Conservation (phyloP, 441 rosid species). For the Erysimum pusillum region DNA sequence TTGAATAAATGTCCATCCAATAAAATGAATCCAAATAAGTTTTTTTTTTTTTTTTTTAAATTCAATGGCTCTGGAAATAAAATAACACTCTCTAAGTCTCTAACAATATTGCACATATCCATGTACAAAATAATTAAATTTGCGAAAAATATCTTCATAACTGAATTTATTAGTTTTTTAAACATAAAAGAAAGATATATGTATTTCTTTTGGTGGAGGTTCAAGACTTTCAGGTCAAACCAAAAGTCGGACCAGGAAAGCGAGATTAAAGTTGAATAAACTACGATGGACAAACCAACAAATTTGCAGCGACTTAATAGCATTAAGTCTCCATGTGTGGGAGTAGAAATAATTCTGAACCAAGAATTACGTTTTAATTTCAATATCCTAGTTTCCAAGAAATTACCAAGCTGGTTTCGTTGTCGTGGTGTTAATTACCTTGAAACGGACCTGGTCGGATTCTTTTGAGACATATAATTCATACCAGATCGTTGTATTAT, state of each 20-base stretch:
- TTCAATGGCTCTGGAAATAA: not conserved
- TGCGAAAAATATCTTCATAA: no score
- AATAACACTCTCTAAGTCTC: not conserved
- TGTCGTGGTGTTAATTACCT: not conserved
- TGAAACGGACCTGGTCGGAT: conserved; percentile 9
- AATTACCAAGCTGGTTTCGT: not conserved
- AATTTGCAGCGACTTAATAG: conserved; percentile 15
- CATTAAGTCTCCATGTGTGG: conserved; percentile 16
- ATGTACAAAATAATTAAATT: no score
- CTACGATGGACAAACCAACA: not conserved
- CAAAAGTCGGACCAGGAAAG: conserved; percentile 25
- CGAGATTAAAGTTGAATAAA: conserved; percentile 25
- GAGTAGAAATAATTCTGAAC: conserved; percentile 18
- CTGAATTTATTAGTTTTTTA: no score
- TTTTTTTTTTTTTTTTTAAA: no score
- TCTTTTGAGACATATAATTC: not conserved
- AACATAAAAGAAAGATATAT: no score
- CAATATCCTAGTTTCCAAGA: not conserved
- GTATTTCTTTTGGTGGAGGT: conserved; percentile 4
- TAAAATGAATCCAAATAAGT: no score
- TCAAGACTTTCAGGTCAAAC: not conserved
- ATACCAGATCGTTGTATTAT: not conserved
- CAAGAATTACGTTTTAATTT: not conserved
- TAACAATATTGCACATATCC: no score
- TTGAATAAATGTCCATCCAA: not conserved